Evolutionary conservation across 768 basidiomycete genomes (phyloP).

Genomic region (Termitomyces titanicus): DNA sequence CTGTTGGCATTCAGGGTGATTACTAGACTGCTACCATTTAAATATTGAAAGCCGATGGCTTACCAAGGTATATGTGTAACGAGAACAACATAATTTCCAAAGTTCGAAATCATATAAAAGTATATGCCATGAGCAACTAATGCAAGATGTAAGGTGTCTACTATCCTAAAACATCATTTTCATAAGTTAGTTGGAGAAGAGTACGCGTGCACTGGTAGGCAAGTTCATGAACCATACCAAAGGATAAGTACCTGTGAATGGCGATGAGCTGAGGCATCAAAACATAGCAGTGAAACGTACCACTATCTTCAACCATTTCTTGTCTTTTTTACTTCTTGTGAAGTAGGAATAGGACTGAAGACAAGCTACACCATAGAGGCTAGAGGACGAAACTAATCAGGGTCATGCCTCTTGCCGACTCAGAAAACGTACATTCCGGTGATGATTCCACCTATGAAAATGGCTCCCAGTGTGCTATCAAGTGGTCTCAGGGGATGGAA

Average conservation of each 20-base stretch:
- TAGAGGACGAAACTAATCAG: not conserved
- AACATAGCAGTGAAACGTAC: not conserved
- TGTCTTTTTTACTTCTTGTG: not conserved
- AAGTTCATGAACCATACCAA: too few species aligned
- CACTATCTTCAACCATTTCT: too few species aligned
- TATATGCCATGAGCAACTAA: not conserved
- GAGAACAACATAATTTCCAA: not conserved
- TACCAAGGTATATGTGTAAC: not conserved
- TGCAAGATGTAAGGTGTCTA: conserved; percentile 1
- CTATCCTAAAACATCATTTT: not conserved
- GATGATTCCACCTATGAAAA: not conserved
- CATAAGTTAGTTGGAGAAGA: not conserved
- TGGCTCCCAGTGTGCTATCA: not conserved
- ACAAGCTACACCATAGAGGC: conserved; percentile 6
- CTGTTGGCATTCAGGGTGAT: not conserved
- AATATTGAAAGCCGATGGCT: not conserved
- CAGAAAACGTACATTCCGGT: not conserved
- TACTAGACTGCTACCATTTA: not conserved
- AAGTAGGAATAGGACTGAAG: conserved; percentile 1
- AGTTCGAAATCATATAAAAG: not conserved
- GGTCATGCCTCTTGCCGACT: not conserved
- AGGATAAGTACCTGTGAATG: not conserved
- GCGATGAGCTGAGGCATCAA: not conserved
- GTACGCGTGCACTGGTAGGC: too few species aligned
- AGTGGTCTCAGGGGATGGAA: not conserved